Evolutionary conservation across 2,329 filamentous ascomycete genomes (phyloP), one percentile per base, ranked within the genome.

Genomic region (Pseudogymnoascus sp.): DNA sequence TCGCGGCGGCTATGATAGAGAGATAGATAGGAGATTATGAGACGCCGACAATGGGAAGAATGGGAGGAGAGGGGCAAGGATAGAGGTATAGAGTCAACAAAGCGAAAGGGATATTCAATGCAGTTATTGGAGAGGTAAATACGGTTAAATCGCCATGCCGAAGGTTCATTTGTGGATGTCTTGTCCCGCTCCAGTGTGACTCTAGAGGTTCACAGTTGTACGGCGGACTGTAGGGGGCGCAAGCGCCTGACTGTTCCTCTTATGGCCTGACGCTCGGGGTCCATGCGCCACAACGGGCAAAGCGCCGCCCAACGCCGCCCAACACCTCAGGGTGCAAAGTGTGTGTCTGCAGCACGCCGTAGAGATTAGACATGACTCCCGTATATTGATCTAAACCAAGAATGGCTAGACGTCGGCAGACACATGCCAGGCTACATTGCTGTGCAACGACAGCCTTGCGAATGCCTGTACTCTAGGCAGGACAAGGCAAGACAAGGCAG

Each of bases 261-360:
- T 50, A 18, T 50, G 43, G 43, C 25, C 43, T 50, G 43, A 50
- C 25, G n/a, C 47, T 33, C 47, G 47, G 47, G 47, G 47, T 53
- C 47, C 47, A 53, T 9, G n/a, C 6, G 25, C 47, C n/a, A 53
- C 25, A 53, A 53, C n/a, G 6, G 43, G 43, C 43, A 30, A 50
- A 50, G 43, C 43, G 43, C 43, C 43, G 22, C 43, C 22, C 43
- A 41, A 9, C 43, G 43, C 43, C 43, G 22, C 43, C 22, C 43
- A 41, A 9, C 43, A 9, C 43, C n/a, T 30, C 43, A 15, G 12
- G 12, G 7, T 11, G 28, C 9, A 33, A 53, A 18, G n/a, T 33
- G 14, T 53, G 47, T 12, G 1, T 9, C 14, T 53, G 18, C 3
- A 14, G 47, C 15, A 12, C 11, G 33, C 47, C 47, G 47, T 53